Evolutionary conservation across 371 early-diverging fungal genomes (phyloP), one percentile per base, ranked within the genome.

Genomic region (Mucor ambiguus): DNA sequence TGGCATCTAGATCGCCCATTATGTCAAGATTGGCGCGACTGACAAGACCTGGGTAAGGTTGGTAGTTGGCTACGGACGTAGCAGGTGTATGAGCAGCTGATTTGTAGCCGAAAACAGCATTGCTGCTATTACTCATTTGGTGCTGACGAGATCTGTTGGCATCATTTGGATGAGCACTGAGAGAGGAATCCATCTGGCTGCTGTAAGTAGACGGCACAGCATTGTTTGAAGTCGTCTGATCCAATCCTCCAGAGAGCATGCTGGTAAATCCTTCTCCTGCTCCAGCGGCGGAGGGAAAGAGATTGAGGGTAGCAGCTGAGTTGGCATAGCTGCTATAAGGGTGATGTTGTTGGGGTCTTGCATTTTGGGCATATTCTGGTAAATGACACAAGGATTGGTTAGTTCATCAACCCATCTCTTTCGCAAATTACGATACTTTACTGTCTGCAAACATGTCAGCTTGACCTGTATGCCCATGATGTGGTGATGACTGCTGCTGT

Each of bases 1-100:
- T 87, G 57, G 82, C 81, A 38, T 84, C 72, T 57, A 85, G 72
- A 70, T 89, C 84, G 37, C 83, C 88, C 33, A 82, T 76, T 46
- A 90, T 84, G 61, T 85, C 79, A 43, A 90, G 74, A 52, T 84
- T 87, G 29, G 88, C 86, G 69, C 87, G 87, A 72, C 87, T 87
- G 28, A 88, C 77, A 43, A 89, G 76, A 11, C 84, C 83, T 0
- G 83, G 82, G 58, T 88, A 87, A 18, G 77, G 79, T 30, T 63
- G 76, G 67, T 86, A 81, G n/a, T 77, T 79, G 35, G 67, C 67
- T 14, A 64, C 60, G 5, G 67, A 71, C 24, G 64, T 63, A 26
- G 71, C 10, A n/a, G 60, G 63, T 24, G 46, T 28, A 54, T 63
- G 63, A 33, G n/a, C 6, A 37, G 63, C 24, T 20, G 70, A 30